Conservation (phyloP, 2,329 filamentous ascomycete genomes). For the Botryotinia narcissicola region DNA sequence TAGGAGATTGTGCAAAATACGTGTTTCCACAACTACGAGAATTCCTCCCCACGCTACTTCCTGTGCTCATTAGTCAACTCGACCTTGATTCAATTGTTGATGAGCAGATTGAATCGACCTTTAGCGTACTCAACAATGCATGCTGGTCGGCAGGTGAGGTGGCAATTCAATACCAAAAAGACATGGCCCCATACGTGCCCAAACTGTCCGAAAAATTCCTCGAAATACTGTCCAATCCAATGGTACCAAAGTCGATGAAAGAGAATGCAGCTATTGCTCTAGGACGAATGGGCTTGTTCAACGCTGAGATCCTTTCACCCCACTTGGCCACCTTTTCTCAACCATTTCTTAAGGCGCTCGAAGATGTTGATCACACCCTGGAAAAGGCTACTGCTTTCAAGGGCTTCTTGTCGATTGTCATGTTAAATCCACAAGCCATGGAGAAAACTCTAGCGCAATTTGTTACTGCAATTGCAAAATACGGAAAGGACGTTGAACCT, state of each 20-base stretch:
- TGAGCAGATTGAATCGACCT: slow-evolving; percentile 79
- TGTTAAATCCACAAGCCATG: slow-evolving; percentile 87
- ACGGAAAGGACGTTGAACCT: slow-evolving; percentile 60
- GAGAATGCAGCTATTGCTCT: slow-evolving; percentile 95
- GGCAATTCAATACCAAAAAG: slow-evolving; percentile 71
- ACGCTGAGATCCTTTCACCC: slow-evolving; percentile 71
- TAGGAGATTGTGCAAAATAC: slow-evolving; percentile 93
- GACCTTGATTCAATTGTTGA: slow-evolving; percentile 75
- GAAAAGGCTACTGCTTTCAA: slow-evolving; percentile 94
- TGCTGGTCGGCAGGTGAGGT: slow-evolving; percentile 97
- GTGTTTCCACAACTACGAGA: slow-evolving; percentile 79
- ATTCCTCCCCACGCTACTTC: slow-evolving; percentile 70
- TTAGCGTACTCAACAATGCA: slow-evolving; percentile 95
- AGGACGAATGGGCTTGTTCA: slow-evolving; percentile 80
- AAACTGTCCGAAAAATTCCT: slow-evolving; percentile 74
- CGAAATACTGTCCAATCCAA: slow-evolving; percentile 79
- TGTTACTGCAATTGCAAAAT: slow-evolving; percentile 79
- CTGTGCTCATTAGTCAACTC: slow-evolving; percentile 81
- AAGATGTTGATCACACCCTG: slow-evolving; percentile 80
- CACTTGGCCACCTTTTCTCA: slow-evolving; percentile 77
- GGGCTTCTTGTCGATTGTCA: slow-evolving; percentile 82
- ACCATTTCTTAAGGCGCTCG: slow-evolving; percentile 78
- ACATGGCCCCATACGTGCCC: slow-evolving; percentile 74
- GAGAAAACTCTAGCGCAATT: slow-evolving; percentile 80
- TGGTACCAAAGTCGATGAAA: slow-evolving; percentile 80